These are phyloP conservation scores for Tetrahymena malaccensis DNA, from an alignment of 73 alveolate genomes.

Conservation along the genomic window DNA sequence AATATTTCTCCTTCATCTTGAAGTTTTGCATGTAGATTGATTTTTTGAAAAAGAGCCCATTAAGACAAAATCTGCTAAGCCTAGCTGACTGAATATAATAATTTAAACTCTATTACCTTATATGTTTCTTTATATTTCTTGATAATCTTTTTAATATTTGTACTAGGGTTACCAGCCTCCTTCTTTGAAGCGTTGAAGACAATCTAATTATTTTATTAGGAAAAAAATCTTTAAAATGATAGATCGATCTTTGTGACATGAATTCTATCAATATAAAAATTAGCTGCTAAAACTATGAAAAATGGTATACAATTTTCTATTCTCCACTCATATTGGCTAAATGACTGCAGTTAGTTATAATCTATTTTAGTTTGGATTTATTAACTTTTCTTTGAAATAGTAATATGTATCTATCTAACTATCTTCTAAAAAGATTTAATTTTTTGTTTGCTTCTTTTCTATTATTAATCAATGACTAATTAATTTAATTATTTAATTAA, in stretches of 20 bases:
- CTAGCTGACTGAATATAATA: not conserved
- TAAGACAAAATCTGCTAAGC: not conserved
- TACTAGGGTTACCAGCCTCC: constrained; percentile 28
- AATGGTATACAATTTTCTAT: not conserved
- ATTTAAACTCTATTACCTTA: constrained; percentile 3
- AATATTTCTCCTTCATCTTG: not conserved
- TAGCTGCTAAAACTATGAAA: not conserved
- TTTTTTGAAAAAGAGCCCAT: not conserved
- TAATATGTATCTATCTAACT: not conserved
- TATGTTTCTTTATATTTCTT: constrained; percentile 33
- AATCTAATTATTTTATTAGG: not conserved
- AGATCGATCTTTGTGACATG: not conserved
- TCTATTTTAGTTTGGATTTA: not conserved
- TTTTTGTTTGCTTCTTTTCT: not conserved
- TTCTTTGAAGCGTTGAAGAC: constrained; percentile 31
- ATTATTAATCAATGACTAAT: not conserved
- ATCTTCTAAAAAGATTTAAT: not conserved
- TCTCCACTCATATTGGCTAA: not conserved
- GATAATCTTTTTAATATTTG: constrained; percentile 21
- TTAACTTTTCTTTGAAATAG: not conserved
- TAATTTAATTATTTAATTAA: not conserved
- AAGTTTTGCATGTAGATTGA: not conserved
- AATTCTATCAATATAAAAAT: not conserved
- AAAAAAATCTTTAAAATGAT: not conserved
- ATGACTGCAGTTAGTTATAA: not conserved